Conservation (phyloP, 2,329 filamentous ascomycete species). For the Paraphoma chrysanthemicola region DNA sequence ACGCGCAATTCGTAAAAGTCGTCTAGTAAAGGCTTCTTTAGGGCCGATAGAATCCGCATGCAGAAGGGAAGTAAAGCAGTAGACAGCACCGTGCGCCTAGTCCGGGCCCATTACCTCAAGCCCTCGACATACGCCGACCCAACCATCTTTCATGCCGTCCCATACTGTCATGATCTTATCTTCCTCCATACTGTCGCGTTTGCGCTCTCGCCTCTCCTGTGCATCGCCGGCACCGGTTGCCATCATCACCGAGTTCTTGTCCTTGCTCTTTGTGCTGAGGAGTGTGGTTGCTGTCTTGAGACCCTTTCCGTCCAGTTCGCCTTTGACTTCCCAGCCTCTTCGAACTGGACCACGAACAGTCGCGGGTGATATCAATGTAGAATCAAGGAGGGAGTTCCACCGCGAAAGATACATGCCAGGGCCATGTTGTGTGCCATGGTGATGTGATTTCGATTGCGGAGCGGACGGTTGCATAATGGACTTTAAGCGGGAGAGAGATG, state of each 20-base stretch:
- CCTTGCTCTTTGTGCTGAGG: constrained; percentile 14
- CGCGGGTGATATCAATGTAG: constrained; percentile 71
- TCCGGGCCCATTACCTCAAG: constrained; percentile 44
- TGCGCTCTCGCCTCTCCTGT: constrained; percentile 36
- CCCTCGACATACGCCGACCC: constrained; percentile 41
- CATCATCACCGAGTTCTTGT: constrained; percentile 19
- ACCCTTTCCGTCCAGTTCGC: constrained; percentile 44
- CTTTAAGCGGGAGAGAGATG: constrained; percentile 64
- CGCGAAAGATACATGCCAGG: constrained; percentile 75
- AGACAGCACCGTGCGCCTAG: neutral
- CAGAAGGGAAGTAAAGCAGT: neutral
- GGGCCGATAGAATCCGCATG: neutral
- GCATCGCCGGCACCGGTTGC: constrained; percentile 36
- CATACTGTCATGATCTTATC: constrained; percentile 37
- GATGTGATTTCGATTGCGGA: constrained; percentile 5
- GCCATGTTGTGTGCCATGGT: constrained; percentile 59
- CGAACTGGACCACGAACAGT: constrained; percentile 61
- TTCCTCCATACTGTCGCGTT: constrained; percentile 39
- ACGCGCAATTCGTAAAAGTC: no score
- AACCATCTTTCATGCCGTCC: constrained; percentile 39
- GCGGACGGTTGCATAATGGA: constrained; percentile 55
- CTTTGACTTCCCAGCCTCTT: constrained; percentile 47
- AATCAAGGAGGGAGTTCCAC: constrained; percentile 75
- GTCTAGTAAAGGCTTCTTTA: neutral
- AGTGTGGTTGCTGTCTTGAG: constrained; percentile 31